Percentiles rank a stretch among this genome's conserved stretches.
Evolutionary conservation across 1,284 basidiomycete species (phyloP).

Genomic region (Leccinum cinnamomeum): DNA sequence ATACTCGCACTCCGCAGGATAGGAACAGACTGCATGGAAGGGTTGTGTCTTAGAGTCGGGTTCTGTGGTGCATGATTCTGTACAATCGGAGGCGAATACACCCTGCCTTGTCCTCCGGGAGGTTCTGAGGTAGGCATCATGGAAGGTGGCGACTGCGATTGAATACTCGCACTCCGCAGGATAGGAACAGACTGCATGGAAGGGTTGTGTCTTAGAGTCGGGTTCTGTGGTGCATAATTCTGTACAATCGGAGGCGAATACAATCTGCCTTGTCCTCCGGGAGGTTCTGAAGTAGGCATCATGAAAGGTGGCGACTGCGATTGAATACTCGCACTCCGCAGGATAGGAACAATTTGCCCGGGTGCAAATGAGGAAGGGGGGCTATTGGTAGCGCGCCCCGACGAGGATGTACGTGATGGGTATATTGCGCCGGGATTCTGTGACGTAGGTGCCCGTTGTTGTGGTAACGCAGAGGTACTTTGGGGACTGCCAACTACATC

Average conservation of each 20-base stretch:
- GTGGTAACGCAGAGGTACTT: conserved; percentile 24
- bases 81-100: conserved; percentile 20
- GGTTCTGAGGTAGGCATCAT: conserved; percentile 12
- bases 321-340: conserved; percentile 44
- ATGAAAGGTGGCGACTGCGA: conserved; percentile 25
- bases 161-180: conserved; percentile 44
- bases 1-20: conserved; percentile 43
- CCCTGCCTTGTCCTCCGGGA: conserved; percentile 13
- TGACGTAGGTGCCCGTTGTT: conserved; percentile 18
- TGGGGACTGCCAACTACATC: conserved; percentile 8
- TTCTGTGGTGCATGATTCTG: conserved; percentile 17
- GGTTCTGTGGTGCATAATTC: conserved; percentile 8
- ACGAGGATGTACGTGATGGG: conserved; percentile 24
- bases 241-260: conserved; percentile 23
- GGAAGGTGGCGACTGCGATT: conserved; percentile 26
- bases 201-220: conserved; percentile 21
- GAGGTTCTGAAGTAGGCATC: conserved; percentile 13
- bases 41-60: conserved; percentile 21
- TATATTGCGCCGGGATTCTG: conserved; percentile 19
- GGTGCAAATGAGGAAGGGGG: conserved; percentile 37
- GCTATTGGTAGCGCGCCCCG: conserved; percentile 8
- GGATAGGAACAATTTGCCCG: conserved; percentile 41
- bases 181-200: conserved; percentile 23
- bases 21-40: conserved; percentile 24
- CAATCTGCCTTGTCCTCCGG: conserved; percentile 14